Base-by-base conservation (phyloP, 345 rosid genomes). In the Linum lewisii region DNA sequence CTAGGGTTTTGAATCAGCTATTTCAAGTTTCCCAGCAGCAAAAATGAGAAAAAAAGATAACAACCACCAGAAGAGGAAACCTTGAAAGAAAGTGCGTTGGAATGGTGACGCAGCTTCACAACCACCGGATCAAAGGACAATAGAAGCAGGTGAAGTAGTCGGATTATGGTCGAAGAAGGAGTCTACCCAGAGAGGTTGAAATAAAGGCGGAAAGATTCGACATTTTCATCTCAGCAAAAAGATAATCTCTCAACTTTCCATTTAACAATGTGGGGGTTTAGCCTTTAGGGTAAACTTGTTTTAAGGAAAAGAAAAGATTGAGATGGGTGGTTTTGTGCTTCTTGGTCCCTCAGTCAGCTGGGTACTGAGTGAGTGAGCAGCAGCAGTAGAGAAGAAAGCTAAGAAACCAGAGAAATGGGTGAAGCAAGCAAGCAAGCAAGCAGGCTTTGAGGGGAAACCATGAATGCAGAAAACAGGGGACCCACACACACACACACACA, bases 111-210 rank as follows among this genome's bases (percentile, higher is more conserved):
- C n/a, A 68, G 72, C 77, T 75, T 67, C 52, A 57, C 15, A 53
- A 63, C 60, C 61, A 59, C 45, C 57, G 67, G 58, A 72, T 36
- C 24, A 37, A 36, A 53, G 56, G 50, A 51, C 21, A 45, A 57
- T 21, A 26, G 59, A 21, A 55, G 16, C 23, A 20, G 21, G 68
- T 61, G 19, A 21, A 58, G 23, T n/a, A n/a, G n/a, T n/a, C n/a
- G n/a, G n/a, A n/a, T n/a, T n/a, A n/a, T n/a, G n/a, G n/a, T n/a
- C 70, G 57, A 38, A 19, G 58, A 55, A 32, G 63, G 54, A 72
- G 61, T 69, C 68, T 75, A 79, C 75, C 78, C 71, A 80, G 62
- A 42, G n/a, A n/a, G n/a, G n/a, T n/a, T n/a, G n/a, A n/a, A n/a
- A n/a, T n/a, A 8, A 52, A n/a, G 51, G 51, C n/a, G 16, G 47